Evolutionary conservation across 2,329 filamentous ascomycete genomes (phyloP).

Genomic region (Pyricularia sp.): DNA sequence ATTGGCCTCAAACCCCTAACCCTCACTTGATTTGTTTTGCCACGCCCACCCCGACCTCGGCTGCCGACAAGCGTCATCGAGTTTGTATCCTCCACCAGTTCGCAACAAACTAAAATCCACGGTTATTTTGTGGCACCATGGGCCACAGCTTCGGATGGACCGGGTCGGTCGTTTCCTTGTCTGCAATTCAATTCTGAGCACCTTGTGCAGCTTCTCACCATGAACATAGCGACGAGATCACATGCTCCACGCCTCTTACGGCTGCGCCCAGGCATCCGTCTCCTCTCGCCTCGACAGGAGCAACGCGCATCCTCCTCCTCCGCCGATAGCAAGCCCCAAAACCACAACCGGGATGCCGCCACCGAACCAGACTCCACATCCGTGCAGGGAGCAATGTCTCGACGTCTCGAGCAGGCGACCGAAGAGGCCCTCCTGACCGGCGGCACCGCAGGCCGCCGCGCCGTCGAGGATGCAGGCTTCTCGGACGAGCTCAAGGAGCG

Average conservation of each 20-base stretch:
- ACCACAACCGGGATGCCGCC: background rate
- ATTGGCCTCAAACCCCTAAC: background rate
- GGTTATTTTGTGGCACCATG: background rate
- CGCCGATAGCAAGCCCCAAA: background rate
- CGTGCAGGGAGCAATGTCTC: constrained; percentile 36
- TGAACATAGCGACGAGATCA: background rate
- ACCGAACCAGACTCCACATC: background rate
- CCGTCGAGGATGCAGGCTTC: constrained; percentile 50
- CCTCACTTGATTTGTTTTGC: background rate
- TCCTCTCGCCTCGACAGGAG: background rate
- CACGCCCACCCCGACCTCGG: background rate
- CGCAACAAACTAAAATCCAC: background rate
- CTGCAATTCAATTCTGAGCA: background rate
- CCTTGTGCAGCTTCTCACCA: background rate
- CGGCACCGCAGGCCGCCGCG: constrained; percentile 44
- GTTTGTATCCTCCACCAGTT: background rate
- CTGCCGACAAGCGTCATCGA: background rate
- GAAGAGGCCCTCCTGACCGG: constrained; percentile 48
- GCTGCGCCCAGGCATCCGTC: background rate
- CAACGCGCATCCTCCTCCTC: background rate
- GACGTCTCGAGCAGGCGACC: constrained; percentile 47
- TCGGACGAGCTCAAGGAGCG: constrained; percentile 47
- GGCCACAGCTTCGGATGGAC: background rate
- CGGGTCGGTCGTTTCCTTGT: background rate
- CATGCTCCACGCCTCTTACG: background rate